These are phyloP conservation scores for Torulaspora indica DNA, from an alignment of 805 yeast genomes.

Conservation along the genomic window DNA sequence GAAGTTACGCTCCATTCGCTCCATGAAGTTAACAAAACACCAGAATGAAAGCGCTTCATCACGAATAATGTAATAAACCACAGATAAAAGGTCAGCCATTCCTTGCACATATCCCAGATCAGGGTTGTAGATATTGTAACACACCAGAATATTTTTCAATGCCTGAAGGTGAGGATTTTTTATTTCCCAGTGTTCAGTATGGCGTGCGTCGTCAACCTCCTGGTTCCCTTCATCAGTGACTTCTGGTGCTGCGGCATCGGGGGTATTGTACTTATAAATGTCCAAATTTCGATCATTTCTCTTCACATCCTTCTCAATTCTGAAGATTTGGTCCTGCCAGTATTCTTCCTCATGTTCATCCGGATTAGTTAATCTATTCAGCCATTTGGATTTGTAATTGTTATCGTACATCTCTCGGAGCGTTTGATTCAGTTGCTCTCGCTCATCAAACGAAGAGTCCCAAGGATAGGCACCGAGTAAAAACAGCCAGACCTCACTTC, in stretches of 20 bases:
- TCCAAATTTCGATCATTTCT: conserved; percentile 81
- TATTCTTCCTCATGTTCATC: conserved; percentile 49
- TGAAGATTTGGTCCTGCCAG: conserved; percentile 83
- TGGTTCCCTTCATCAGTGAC: conserved; percentile 27
- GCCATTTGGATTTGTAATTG: conserved; percentile 68
- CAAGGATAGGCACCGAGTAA: conserved; percentile 81
- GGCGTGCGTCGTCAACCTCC: conserved; percentile 38
- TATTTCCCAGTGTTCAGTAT: conserved; percentile 53
- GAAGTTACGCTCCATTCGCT: conserved; percentile 91
- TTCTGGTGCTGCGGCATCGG: conserved; percentile 40
- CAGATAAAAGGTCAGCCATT: conserved; percentile 90
- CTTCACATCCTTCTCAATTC: conserved; percentile 90
- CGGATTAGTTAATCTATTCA: conserved; percentile 37
- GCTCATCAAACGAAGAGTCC: conserved; percentile 71
- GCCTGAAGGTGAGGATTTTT: conserved; percentile 68
- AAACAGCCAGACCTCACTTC: conserved; percentile 83
- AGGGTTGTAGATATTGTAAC: conserved; percentile 78
- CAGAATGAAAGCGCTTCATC: conserved; percentile 84
- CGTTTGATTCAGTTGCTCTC: conserved; percentile 53
- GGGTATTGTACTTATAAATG: conserved; percentile 46
- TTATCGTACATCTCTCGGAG: conserved; percentile 55
- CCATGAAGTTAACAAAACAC: conserved; percentile 86
- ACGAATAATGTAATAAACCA: conserved; percentile 58
- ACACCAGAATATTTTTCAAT: conserved; percentile 72
- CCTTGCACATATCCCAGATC: conserved; percentile 96